Evolutionary conservation across 306 rosid genomes (phyloP).

Genomic region (Styphnolobium japonicum): DNA sequence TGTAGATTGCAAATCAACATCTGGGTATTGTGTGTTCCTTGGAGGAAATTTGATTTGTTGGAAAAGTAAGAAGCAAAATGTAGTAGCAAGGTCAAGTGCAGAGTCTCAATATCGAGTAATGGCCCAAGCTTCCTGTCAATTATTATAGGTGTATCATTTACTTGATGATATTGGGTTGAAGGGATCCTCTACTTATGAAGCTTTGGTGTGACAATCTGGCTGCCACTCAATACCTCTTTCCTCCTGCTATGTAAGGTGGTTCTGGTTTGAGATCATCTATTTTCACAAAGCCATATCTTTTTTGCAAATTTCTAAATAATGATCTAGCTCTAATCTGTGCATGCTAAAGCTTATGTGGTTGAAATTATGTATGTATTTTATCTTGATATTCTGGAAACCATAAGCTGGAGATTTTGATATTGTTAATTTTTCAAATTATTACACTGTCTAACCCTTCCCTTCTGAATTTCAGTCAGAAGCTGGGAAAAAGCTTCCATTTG

Average conservation of each 20-base stretch:
- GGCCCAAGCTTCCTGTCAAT: no score
- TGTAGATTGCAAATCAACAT: no score
- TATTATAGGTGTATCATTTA: no score
- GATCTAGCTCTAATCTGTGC: conserved; percentile 1
- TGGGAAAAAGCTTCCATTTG: conserved; percentile 83
- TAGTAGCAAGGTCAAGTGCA: no score
- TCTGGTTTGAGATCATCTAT: not conserved
- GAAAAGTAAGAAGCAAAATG: no score
- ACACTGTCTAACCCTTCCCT: conserved; percentile 27
- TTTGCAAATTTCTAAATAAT: conserved; percentile 6
- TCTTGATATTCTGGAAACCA: conserved; percentile 5
- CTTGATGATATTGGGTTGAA: no score
- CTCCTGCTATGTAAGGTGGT: conserved; percentile 14
- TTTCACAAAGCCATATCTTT: conserved; percentile 8
- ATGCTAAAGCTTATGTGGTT: conserved; percentile 8
- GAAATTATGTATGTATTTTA: conserved; percentile 5
- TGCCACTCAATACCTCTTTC: no score
- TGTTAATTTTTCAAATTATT: conserved; percentile 1
- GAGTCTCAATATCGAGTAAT: no score
- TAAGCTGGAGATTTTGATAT: conserved; percentile 4
- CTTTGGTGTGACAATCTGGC: no score
- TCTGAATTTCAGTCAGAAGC: conserved; percentile 73
- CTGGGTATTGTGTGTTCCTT: no score
- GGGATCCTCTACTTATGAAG: conserved; percentile 6
- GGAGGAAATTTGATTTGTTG: no score